Conservation (phyloP, 2,329 filamentous ascomycete species). For the Penicillium sclerotigenum region DNA sequence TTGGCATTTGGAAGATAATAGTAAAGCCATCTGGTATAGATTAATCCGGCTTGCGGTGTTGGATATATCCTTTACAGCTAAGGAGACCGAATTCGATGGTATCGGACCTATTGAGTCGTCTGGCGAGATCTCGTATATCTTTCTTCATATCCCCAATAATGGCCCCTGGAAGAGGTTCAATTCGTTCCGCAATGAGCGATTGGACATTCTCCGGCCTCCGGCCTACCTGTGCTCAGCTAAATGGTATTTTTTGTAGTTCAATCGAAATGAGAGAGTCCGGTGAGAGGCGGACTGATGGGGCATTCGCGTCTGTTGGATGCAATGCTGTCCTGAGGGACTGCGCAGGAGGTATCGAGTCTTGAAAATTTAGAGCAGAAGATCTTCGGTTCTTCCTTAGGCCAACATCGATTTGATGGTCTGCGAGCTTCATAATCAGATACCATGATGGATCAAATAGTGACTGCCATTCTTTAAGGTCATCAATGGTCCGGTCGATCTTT, state of each 20-base stretch:
- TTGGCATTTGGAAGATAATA: neutral
- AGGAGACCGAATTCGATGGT: neutral
- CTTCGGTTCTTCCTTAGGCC: neutral
- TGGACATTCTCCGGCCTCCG: neutral
- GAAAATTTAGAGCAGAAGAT: neutral
- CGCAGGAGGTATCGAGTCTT: neutral
- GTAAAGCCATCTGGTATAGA: neutral
- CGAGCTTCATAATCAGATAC: neutral
- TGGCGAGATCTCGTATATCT: neutral
- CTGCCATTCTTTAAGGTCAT: neutral
- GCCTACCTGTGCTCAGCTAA: neutral
- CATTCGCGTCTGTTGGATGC: neutral
- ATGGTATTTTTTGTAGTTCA: neutral
- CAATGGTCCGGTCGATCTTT: slow-evolving; percentile 1
- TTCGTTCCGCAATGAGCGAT: neutral
- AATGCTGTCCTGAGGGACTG: neutral
- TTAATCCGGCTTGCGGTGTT: neutral
- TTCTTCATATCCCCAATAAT: neutral
- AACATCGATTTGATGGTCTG: neutral
- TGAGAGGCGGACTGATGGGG: neutral
- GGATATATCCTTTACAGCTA: neutral
- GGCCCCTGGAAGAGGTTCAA: neutral
- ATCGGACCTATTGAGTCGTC: neutral
- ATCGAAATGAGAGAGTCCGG: neutral
- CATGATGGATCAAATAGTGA: neutral